These are phyloP conservation scores for Phytophthora megakarya DNA, from an alignment of 352 stramenopile genomes.

Conservation along the genomic window DNA sequence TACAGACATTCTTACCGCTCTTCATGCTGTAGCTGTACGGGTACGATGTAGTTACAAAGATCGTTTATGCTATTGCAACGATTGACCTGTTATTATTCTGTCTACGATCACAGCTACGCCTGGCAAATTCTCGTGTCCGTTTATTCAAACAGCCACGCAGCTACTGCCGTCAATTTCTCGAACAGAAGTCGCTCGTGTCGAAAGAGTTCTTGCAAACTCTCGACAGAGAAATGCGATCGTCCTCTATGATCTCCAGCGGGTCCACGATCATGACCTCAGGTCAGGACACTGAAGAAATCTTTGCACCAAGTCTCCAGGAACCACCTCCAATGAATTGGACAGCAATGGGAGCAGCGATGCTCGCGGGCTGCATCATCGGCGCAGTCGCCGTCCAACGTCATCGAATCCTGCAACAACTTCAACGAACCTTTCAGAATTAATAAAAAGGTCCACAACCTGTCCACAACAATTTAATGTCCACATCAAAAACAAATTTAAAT, in stretches of 20 bases:
- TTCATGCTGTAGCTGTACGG: slow-evolving; percentile 58
- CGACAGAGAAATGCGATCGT: slow-evolving; percentile 21
- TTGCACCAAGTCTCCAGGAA: slow-evolving; percentile 1
- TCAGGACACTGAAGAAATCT: slow-evolving; percentile 21
- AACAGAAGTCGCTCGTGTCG: slow-evolving; percentile 24
- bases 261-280: slow-evolving; percentile 20
- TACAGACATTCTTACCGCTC: slow-evolving; percentile 52
- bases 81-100: background rate
- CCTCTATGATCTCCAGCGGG: slow-evolving; percentile 19
- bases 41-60: slow-evolving; percentile 32
- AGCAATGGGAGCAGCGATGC: slow-evolving; percentile 31
- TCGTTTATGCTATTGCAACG: background rate
- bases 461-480: background rate
- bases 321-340: slow-evolving; percentile 24
- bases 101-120: slow-evolving; percentile 15
- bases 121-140: slow-evolving; percentile 24
- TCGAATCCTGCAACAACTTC: slow-evolving; percentile 21
- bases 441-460: background rate
- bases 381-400: slow-evolving; percentile 20
- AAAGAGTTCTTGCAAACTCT: slow-evolving; percentile 33
- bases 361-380: slow-evolving; percentile 42
- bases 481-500: background rate
- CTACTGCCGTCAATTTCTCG: slow-evolving; percentile 31
- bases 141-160: slow-evolving; percentile 31
- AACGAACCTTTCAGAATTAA: background rate